Percentiles rank a stretch among this genome's conserved stretches.
phyloP scores from a whole-genome alignment of 1,139 yeast species.

The Lodderomyces orthopsilosis region DNA sequence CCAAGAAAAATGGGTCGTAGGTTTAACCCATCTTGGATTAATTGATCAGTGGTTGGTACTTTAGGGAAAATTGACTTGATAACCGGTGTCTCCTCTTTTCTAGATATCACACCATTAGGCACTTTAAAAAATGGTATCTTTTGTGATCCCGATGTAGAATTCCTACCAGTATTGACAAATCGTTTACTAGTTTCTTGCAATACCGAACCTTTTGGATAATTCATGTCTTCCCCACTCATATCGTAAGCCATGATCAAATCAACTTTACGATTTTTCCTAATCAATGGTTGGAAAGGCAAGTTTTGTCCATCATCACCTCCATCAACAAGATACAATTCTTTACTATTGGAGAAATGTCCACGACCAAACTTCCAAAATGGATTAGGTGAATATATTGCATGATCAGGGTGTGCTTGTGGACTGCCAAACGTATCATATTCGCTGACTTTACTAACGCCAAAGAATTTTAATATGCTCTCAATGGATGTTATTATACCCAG shows the following conservation, averaged over 20 bases:
- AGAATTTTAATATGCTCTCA: slow-evolving; percentile 41
- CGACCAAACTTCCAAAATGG: slow-evolving; percentile 52
- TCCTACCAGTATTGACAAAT: slow-evolving; percentile 14
- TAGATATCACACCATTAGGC: not conserved
- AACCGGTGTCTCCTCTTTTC: not conserved
- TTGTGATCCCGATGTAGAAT: slow-evolving; percentile 1
- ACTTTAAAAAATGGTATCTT: slow-evolving; percentile 20
- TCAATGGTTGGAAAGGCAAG: slow-evolving; percentile 39
- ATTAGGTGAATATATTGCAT: slow-evolving; percentile 71
- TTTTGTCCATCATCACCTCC: slow-evolving; percentile 49
- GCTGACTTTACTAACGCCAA: slow-evolving; percentile 39
- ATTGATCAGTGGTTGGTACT: slow-evolving; percentile 33
- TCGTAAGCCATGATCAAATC: slow-evolving; percentile 39
- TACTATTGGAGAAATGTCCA: slow-evolving; percentile 14
- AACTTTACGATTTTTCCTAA: slow-evolving; percentile 26
- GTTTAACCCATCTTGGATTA: slow-evolving; percentile 26
- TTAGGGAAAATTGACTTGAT: slow-evolving; percentile 31
- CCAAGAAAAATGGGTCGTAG: slow-evolving; percentile 54
- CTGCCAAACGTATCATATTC: slow-evolving; percentile 4
- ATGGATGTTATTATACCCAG: slow-evolving; percentile 41
- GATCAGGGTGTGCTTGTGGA: slow-evolving; percentile 51
- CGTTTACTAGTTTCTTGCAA: slow-evolving; percentile 20
- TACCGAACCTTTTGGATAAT: slow-evolving; percentile 41
- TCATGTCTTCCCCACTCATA: slow-evolving; percentile 35
- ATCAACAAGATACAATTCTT: slow-evolving; percentile 35